Percentiles rank a stretch among this genome's conserved stretches.
Evolutionary conservation across 2,329 filamentous ascomycete genomes (phyloP).

Genomic region (Fusarium subtropicale): DNA sequence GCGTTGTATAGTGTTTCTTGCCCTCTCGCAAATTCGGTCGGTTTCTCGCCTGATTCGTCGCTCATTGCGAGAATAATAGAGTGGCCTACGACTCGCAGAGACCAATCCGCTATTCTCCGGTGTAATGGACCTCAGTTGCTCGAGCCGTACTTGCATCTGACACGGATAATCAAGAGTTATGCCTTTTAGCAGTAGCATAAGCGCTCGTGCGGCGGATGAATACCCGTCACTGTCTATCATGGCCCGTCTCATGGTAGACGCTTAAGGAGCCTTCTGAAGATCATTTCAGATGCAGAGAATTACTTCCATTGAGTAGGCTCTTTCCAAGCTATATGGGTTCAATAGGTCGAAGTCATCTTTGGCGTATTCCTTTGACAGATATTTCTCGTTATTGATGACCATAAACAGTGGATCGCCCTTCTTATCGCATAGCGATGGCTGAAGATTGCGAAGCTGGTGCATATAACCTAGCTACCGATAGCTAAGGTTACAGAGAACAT

Average conservation of each 20-base stretch:
- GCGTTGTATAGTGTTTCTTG: conserved; percentile 15
- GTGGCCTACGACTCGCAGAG: conserved; percentile 2
- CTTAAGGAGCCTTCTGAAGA: neutral
- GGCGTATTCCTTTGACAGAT: conserved; percentile 36
- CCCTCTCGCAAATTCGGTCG: accelerated
- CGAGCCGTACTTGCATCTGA: neutral
- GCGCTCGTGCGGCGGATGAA: conserved; percentile 29
- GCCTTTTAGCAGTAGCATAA: conserved; percentile 8
- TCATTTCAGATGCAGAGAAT: conserved; percentile 26
- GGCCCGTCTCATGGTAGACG: conserved; percentile 31
- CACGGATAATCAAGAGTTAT: neutral
- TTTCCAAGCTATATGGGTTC: conserved; percentile 19
- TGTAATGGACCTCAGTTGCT: conserved; percentile 27
- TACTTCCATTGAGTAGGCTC: neutral
- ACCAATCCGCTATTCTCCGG: conserved; percentile 33
- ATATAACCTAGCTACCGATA: conserved; percentile 18
- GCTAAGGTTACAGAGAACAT: conserved; percentile 20
- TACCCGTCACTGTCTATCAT: conserved; percentile 27
- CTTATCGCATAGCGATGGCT: conserved; percentile 20
- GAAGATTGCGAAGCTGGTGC: conserved; percentile 9
- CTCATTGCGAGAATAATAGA: conserved; percentile 23
- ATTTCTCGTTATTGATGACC: conserved; percentile 27
- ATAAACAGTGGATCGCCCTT: conserved; percentile 33
- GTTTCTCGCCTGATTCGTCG: neutral
- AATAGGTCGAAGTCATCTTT: conserved; percentile 6